phyloP scores from a whole-genome alignment of 2,329 filamentous ascomycete species.

The Aspergillus fischeri region DNA sequence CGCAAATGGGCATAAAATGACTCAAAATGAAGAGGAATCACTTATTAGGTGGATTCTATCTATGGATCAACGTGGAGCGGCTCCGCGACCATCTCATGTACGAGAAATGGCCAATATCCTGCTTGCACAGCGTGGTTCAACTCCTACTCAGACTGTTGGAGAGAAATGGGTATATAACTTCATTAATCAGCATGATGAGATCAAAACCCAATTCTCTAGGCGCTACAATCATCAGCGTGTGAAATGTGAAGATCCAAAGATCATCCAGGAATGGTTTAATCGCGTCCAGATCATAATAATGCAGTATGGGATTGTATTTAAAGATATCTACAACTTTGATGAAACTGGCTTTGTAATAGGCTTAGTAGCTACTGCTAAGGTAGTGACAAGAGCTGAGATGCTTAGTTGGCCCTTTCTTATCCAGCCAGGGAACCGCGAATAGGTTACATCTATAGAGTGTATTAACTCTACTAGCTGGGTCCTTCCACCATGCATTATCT shows the following conservation, averaged over 20 bases:
- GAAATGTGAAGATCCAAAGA: constrained; percentile 2
- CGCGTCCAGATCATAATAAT: constrained; percentile 4
- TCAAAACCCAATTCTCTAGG: constrained; percentile 1
- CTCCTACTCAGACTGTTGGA: neutral
- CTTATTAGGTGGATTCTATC: constrained; percentile 4
- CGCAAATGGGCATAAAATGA: neutral
- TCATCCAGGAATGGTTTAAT: constrained; percentile 8
- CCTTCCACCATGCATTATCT: constrained; percentile 9
- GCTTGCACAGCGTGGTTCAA: neutral
- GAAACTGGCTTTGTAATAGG: constrained; percentile 9
- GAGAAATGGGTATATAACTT: constrained; percentile 6
- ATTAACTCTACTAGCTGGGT: constrained; percentile 5
- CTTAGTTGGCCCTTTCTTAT: constrained; percentile 4
- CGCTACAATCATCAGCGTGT: constrained; percentile 2
- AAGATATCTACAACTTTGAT: constrained; percentile 8
- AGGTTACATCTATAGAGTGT: constrained; percentile 12
- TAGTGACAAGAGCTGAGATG: neutral
- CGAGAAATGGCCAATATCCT: constrained; percentile 4
- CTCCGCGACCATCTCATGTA: neutral
- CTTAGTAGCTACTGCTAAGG: constrained; percentile 5
- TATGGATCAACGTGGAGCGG: constrained; percentile 1
- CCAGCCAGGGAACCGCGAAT: constrained; percentile 13
- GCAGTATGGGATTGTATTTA: constrained; percentile 8
- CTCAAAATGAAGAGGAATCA: constrained; percentile 1
- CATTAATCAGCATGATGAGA: neutral